Conservation (phyloP, 768 basidiomycete species). For the Termitomyces sp. region DNA sequence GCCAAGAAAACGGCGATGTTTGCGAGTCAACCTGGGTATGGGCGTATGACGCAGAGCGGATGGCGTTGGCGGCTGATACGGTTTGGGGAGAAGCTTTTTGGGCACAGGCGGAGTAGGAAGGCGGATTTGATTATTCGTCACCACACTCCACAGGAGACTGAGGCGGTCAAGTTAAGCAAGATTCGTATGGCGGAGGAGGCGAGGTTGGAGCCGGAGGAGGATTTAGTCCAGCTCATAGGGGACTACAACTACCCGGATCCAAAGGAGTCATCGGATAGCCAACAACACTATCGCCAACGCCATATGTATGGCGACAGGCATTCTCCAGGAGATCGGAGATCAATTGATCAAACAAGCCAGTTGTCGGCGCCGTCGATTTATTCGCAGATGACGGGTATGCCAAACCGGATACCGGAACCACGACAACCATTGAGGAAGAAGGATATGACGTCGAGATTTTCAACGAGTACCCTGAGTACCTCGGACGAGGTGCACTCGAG, state of each 20-base stretch:
- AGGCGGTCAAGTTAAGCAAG: conserved; percentile 12
- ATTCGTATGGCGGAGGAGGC: conserved; percentile 18
- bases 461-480: conserved; percentile 29
- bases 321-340: conserved; percentile 6
- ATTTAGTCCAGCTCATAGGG: conserved; percentile 20
- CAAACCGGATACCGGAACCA: conserved; percentile 52
- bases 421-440: conserved; percentile 21
- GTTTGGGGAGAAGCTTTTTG: conserved; percentile 58
- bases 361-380: conserved; percentile 47
- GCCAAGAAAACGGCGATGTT: conserved; percentile 61
- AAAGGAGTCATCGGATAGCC: not conserved
- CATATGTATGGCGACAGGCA: conserved; percentile 18
- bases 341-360: conserved; percentile 20
- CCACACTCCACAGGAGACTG: conserved; percentile 6
- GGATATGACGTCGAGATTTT: conserved; percentile 13
- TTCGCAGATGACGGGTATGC: conserved; percentile 53
- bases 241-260: conserved; percentile 13
- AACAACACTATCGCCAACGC: conserved; percentile 21
- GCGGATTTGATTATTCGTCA: conserved; percentile 4
- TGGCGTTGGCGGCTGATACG: conserved; percentile 57
- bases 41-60: conserved; percentile 18
- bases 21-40: conserved; percentile 39
- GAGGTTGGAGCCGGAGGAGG: conserved; percentile 13
- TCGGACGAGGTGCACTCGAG: conserved; percentile 7
- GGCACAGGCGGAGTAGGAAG: conserved; percentile 26